Evolutionary conservation across 129 eudicot species (phyloP).

Genomic region (Escallonia rubra): DNA sequence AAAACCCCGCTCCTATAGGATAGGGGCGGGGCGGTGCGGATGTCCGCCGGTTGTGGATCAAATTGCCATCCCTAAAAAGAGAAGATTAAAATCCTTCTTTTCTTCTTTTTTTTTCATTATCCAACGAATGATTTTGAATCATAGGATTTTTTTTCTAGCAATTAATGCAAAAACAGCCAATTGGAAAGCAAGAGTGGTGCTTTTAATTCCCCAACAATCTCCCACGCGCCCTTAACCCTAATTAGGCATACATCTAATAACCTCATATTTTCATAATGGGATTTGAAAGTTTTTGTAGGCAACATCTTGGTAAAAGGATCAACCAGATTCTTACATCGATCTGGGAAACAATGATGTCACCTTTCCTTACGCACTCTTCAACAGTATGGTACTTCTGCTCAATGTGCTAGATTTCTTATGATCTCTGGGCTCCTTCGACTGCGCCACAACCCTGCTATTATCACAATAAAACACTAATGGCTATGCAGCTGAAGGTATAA

Average conservation of each 20-base stretch:
- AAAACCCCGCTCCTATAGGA: no score
- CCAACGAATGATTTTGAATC: no score
- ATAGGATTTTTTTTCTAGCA: no score
- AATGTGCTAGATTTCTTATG: background rate
- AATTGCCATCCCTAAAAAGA: no score
- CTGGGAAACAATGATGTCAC: background rate
- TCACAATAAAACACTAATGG: no score
- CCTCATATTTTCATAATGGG: no score
- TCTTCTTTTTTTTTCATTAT: no score
- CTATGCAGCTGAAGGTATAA: background rate
- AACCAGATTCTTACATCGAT: background rate
- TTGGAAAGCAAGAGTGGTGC: no score
- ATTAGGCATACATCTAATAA: background rate
- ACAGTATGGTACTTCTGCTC: background rate
- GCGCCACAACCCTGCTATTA: background rate
- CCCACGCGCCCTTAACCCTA: background rate
- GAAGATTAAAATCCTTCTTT: no score
- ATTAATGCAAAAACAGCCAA: no score
- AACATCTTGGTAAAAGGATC: background rate
- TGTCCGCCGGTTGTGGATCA: no score
- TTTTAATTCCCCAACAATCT: background rate
- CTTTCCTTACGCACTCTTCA: background rate
- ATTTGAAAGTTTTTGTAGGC: background rate
- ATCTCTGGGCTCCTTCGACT: background rate
- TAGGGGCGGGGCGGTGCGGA: no score